Percentiles rank a stretch among this genome's conserved stretches.
Conservation (phyloP, 768 basidiomycete species). For the Mycena metata region DNA sequence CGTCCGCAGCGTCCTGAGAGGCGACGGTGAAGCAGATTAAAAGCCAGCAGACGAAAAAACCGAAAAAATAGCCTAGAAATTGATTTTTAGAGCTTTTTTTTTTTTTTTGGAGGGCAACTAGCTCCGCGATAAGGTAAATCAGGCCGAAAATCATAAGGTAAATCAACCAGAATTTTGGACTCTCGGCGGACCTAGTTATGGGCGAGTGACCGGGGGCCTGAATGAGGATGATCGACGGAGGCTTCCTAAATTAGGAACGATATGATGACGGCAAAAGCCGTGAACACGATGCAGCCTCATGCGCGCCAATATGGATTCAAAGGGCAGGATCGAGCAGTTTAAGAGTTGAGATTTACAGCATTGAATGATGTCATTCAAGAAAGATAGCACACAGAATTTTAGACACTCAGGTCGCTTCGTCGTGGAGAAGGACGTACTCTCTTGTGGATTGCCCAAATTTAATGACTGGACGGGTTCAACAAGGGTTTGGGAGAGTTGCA, state of each 20-base stretch:
- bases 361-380: constrained; percentile 20
- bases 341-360: constrained; percentile 9
- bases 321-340: neutral
- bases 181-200: too few relatives aligned
- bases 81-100: too few relatives aligned
- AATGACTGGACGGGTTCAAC: constrained; percentile 66
- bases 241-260: neutral
- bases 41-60: too few relatives aligned
- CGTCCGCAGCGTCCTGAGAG: too few relatives aligned
- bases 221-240: constrained; percentile 18
- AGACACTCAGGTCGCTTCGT: constrained; percentile 66
- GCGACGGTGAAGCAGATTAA: too few relatives aligned
- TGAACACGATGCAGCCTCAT: constrained; percentile 23
- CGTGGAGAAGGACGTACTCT: constrained; percentile 90
- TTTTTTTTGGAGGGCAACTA: too few relatives aligned
- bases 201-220: too few relatives aligned
- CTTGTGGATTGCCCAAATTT: constrained; percentile 86
- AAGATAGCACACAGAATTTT: constrained; percentile 15
- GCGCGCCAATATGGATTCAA: too few relatives aligned
- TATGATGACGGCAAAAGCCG: constrained; percentile 26
- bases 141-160: too few relatives aligned
- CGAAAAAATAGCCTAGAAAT: too few relatives aligned
- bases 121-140: too few relatives aligned
- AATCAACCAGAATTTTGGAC: too few relatives aligned
- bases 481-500: constrained; percentile 11